A percentile compares a stretch with the other conserved stretches of the same genome.
phyloP scores from a whole-genome alignment of 257 asterid species.

The Apocynum venetum region DNA sequence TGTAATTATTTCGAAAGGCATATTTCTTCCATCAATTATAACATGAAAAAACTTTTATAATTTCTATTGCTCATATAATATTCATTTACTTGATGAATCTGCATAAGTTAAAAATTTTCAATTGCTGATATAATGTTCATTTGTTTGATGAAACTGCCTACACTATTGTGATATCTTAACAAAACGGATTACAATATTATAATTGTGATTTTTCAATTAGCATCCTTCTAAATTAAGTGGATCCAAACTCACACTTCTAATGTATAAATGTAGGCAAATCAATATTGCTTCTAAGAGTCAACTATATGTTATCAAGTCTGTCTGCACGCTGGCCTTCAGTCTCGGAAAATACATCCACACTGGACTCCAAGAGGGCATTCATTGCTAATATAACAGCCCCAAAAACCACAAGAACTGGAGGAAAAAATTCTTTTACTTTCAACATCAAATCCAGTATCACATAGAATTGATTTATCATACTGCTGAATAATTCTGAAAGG shows the following conservation, averaged over 20 bases:
- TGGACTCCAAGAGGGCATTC: too few species aligned
- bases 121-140: too few species aligned
- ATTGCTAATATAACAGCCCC: background rate
- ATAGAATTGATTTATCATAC: background rate
- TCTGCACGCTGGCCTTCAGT: background rate
- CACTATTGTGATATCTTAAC: background rate
- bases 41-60: too few species aligned
- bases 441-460: background rate
- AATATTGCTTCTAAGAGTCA: background rate
- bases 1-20: background rate
- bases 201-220: too few species aligned
- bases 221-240: background rate
- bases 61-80: too few species aligned
- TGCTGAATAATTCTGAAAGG: background rate
- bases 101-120: too few species aligned
- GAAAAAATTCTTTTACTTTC: background rate
- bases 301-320: background rate
- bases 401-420: background rate
- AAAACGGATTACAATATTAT: background rate
- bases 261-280: background rate
- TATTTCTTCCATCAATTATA: too few species aligned
- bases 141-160: background rate
- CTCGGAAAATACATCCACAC: background rate
- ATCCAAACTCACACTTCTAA: background rate
- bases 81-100: too few species aligned